Evolutionary conservation across 495 filamentous ascomycete species (phyloP), one percentile per base, ranked within the genome.

Genomic region (Amphirosellinia nigrospora): DNA sequence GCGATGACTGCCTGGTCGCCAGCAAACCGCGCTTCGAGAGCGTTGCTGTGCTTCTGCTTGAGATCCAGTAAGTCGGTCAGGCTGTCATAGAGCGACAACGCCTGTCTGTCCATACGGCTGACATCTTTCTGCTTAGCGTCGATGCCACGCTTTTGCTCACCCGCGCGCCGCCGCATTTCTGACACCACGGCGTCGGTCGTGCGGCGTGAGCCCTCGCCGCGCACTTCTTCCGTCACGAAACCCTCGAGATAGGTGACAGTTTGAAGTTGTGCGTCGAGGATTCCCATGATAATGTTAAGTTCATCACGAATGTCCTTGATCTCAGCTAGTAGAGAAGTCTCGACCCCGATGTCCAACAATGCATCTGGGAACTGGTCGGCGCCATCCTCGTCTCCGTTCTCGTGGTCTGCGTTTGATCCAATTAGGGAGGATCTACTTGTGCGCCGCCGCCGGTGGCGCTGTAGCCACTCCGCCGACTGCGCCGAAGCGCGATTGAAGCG

Each of bases 261-360:
- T 36, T 81, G 74, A 26, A 82, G 73, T 68, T 93, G 90, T 58
- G 90, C 82, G 11, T 89, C 82, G 1, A 91, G 79, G 0, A 92
- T 86, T 13, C 86, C 88, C 26, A 78, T 75, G 64, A 92, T 90
- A 84, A 92, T 92, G 76, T 89, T 89, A n/a, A 92, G 82, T 73
- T 92, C 90, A 69, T 92, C 90, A 7, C 88, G 84, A 69, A 93
- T 91, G 73, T 93, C 90, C 75, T 92, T 93, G 11, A 87, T 86
- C 69, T 93, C 90, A 5, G 87, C 83, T 0, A 92, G 80, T 0
- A 91, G 81, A 66, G 88, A 86, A 2, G 89, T 91, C 76, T 93
- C 90, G 45, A 85, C 82, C 46, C 88, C 89, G 58, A 92, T 92
- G 55, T 92, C 89, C 5, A 92, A 83, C 3, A 92, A 81, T 41